These are phyloP conservation scores for Candida rishiriensis DNA, from an alignment of 805 yeast genomes.

Conservation along the genomic window DNA sequence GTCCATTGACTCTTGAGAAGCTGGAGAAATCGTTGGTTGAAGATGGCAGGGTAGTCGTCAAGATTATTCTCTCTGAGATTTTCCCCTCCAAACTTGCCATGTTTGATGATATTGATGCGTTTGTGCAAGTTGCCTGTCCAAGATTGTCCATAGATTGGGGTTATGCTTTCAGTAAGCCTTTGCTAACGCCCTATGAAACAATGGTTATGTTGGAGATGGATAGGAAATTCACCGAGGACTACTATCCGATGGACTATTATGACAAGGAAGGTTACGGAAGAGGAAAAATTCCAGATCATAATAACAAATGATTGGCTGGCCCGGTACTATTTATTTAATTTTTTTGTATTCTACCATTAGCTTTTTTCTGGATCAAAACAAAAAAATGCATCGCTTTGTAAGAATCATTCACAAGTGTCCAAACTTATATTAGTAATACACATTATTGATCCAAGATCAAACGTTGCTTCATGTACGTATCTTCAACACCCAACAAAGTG, in stretches of 20 bases:
- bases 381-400: too few species aligned
- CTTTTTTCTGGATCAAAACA: too few species aligned
- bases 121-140: conserved; percentile 97
- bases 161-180: conserved; percentile 88
- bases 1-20: conserved; percentile 65
- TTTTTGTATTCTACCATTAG: neutral
- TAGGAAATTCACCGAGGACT: conserved; percentile 53
- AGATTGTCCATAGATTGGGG: conserved; percentile 98
- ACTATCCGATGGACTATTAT: conserved; percentile 96
- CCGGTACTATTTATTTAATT: conserved; percentile 6
- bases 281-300: conserved; percentile 61
- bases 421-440: neutral
- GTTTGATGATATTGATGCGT: conserved; percentile 91
- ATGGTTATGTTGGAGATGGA: conserved; percentile 83
- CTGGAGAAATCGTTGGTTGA: conserved; percentile 50
- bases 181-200: conserved; percentile 93
- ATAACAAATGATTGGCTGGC: conserved; percentile 2
- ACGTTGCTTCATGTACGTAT: conserved; percentile 24
- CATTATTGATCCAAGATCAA: conserved; percentile 2
- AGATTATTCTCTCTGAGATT: conserved; percentile 84
- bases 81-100: conserved; percentile 88
- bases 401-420: too few species aligned
- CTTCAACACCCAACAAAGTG: conserved; percentile 67
- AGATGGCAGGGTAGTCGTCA: conserved; percentile 65
- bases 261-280: conserved; percentile 87